Evolutionary conservation across 2,329 filamentous ascomycete species (phyloP), one percentile per base, ranked within the genome.

Genomic region (Penicillium sp.): DNA sequence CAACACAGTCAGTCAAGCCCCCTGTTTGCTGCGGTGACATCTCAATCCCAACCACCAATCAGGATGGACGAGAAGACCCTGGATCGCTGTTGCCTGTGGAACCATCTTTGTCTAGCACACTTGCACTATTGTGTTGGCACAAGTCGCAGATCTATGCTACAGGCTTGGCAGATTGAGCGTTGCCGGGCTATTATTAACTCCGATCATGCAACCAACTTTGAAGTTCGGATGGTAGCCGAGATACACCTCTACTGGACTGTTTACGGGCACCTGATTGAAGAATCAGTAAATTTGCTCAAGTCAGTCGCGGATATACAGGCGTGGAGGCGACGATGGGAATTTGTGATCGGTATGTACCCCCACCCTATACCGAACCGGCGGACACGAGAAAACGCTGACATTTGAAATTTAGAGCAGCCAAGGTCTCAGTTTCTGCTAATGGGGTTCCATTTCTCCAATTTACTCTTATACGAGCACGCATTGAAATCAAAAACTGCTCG

Each of bases 81-180:
- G 9, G 70, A 73, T 55, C 59, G 60, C 10, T 70, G 72, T 53
- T 77, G 69, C 57, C 59, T 79, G 6, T 79, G 76, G 76, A 79
- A 78, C 62, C 76, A 80, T 62, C 59, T 79, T 3, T 78, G 74
- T 57, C 64, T 80, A 16, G 74, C 72, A 7, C 76, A 79, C 65
- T 68, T 79, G n/a, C 77, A 79, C 60, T 79, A 77, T 57, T 80
- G 76, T 50, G 75, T 79, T 21, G 77, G 75, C 1, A 79, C 76
- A 1, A 73, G 73, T 24, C 69, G 76, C 31, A 70, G 69, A 56
- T 68, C 76, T 3, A 68, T 77, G 48, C 56, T 80, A 14, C 71
- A 72, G 39, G 64, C 63, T 29, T 61, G 65, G 48, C 76, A 79
- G 51, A 71, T 79, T 35, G 68, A 75, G 19, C 65, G 66, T 45